Base-by-base conservation (phyloP, 2,329 filamentous ascomycete genomes). In the Emmonsiellopsis sp. region DNA sequence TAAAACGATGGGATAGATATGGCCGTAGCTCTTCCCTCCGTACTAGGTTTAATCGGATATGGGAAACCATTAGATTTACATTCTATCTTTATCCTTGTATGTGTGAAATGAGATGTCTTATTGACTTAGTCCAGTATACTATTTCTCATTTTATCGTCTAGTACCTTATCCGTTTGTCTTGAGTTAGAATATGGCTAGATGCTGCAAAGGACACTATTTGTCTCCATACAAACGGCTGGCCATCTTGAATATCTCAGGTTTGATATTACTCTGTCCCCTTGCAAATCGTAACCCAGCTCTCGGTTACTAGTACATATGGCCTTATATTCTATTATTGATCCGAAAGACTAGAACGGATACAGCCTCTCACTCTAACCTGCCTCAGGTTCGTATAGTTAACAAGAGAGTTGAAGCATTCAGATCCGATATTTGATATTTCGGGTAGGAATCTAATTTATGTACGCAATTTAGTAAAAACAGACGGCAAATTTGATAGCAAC, bases 401-500 rank as follows among this genome's bases (percentile, higher is more conserved):
- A 27, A 1, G 21, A 27, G 3, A 27, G 21, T 3, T 40, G 37
- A 0, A 84, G 84, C 32, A 95, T 95, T 89, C 51, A 66, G 76
- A 50, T 73, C 70, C 49, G 66, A 76, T 55, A 65, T 67, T 55
- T 64, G 73, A 56, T 65, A 17, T 68, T 55, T 65, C 73, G 55
- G 71, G 78, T 53, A 85, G 86, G 10, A 86, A 87, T 2, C 77
- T 79, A 45, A 65, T 84, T 42, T 86, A 86, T 3, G 57, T 84
- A 48, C 76, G 77, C 57, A 88, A 88, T 3, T 67, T 92, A 6
- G 66, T 76, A 1, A 85, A 92, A 61, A 84, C 87, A 1, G 77
- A 90, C 65, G 93, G 93, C 62, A 78, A 86, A 0, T 88, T 87
- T 84, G 89, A 95, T 66, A 79, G 94, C 42, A 71, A 88, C 63